These are phyloP conservation scores for Botryotinia narcissicola DNA, from an alignment of 2,329 filamentous ascomycete species.

Conservation along the genomic window DNA sequence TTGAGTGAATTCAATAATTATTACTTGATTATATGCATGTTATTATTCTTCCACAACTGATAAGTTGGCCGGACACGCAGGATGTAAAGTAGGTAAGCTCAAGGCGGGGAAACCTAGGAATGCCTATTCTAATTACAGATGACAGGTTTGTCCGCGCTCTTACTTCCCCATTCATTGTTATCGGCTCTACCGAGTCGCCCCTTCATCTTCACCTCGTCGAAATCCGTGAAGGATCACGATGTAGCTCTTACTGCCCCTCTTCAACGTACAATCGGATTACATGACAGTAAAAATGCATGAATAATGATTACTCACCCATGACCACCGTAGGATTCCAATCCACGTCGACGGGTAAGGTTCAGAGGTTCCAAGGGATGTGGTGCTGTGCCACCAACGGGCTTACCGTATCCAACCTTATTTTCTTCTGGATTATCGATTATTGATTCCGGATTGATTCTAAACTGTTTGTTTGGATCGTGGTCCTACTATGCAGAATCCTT, in stretches of 20 bases:
- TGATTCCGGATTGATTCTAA: not conserved
- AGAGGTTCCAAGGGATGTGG: not conserved
- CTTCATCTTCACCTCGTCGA: not conserved
- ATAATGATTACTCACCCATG: not conserved
- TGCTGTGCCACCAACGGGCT: slow-evolving; percentile 9
- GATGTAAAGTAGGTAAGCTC: not conserved
- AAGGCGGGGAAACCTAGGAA: not conserved
- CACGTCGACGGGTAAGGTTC: not conserved
- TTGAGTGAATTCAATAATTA: not conserved
- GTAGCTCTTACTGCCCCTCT: not conserved
- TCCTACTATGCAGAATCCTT: not conserved
- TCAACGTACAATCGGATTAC: not conserved
- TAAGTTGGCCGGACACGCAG: not conserved
- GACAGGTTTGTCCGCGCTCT: not conserved
- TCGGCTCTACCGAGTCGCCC: not conserved
- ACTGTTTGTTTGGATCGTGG: not conserved
- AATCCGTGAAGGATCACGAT: not conserved
- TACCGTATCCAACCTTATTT: slow-evolving; percentile 6
- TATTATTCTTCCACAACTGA: not conserved
- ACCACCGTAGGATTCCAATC: not conserved
- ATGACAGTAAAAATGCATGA: not conserved
- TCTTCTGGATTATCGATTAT: not conserved
- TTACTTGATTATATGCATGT: not conserved
- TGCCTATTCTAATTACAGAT: not conserved
- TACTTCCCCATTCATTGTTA: not conserved